Percentiles rank a stretch among this genome's conserved stretches.
Evolutionary conservation across 208 protist genomes (phyloP).

Genomic region (Leishmania arabica): DNA sequence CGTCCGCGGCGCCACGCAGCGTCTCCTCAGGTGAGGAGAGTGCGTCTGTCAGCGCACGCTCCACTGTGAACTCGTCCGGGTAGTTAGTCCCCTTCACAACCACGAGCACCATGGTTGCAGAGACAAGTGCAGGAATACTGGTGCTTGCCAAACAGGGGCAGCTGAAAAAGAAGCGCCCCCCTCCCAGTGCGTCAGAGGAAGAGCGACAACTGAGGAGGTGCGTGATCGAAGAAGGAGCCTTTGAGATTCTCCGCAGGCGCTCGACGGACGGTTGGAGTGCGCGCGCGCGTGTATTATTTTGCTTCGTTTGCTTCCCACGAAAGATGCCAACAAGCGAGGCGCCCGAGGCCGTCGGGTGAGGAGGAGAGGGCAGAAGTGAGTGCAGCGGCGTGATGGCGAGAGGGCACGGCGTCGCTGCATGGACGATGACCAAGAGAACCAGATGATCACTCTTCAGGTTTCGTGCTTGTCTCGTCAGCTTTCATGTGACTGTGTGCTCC

Average conservation of each 20-base stretch:
- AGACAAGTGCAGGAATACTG: no score
- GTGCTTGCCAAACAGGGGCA: neutral
- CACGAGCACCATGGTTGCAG: constrained; percentile 66
- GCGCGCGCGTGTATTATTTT: neutral
- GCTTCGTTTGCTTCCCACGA: neutral
- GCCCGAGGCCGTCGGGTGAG: neutral
- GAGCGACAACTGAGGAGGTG: neutral
- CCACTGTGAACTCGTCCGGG: constrained; percentile 71
- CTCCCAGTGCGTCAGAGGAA: neutral
- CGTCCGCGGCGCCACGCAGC: neutral
- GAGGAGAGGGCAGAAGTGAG: neutral
- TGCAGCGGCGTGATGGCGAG: neutral
- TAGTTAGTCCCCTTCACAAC: constrained; percentile 83
- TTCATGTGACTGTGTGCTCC: neutral
- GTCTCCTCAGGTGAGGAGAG: constrained; percentile 14
- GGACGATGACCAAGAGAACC: neutral
- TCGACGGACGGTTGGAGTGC: neutral
- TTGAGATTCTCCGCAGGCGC: neutral
- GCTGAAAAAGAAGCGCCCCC: neutral
- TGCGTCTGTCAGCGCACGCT: constrained; percentile 39
- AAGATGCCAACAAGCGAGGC: neutral
- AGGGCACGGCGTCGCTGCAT: neutral
- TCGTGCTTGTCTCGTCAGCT: neutral
- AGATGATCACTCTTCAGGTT: neutral
- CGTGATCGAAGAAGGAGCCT: neutral